Conservation (phyloP, 2,329 filamentous ascomycete species). For the Parastagonospora avenae region DNA sequence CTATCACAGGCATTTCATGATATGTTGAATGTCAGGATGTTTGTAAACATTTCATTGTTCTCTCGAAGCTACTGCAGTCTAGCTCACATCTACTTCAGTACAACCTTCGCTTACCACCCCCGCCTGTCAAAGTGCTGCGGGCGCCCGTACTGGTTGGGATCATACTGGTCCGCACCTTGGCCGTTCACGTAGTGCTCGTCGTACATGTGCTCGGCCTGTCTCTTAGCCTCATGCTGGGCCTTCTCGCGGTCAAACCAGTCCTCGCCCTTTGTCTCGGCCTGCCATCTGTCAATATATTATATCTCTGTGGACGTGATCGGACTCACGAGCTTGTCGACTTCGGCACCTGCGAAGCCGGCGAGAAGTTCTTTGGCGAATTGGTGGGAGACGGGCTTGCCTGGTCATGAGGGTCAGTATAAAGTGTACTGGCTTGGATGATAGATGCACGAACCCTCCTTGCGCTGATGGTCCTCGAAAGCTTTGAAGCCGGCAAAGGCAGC, state of each 20-base stretch:
- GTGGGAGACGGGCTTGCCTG: slow-evolving; percentile 74
- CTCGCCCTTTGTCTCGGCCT: slow-evolving; percentile 63
- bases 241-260: slow-evolving; percentile 56
- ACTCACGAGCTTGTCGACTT: slow-evolving; percentile 54
- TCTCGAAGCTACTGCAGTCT: too few relatives aligned
- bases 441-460: slow-evolving; percentile 62
- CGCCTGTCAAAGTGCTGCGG: slow-evolving; percentile 38
- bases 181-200: slow-evolving; percentile 54
- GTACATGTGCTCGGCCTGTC: slow-evolving; percentile 53
- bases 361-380: slow-evolving; percentile 78
- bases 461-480: slow-evolving; percentile 76
- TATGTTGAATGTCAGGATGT: too few relatives aligned
- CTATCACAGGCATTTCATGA: too few relatives aligned
- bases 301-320: background rate
- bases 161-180: slow-evolving; percentile 52
- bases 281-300: background rate
- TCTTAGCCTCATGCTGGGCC: slow-evolving; percentile 53
- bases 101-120: slow-evolving; percentile 29
- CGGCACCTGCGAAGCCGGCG: slow-evolving; percentile 72
- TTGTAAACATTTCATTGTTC: too few relatives aligned
- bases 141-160: slow-evolving; percentile 50
- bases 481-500: slow-evolving; percentile 82
- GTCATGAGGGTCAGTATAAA: background rate
- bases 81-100: background rate
- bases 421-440: background rate